Percentiles rank a stretch among this genome's conserved stretches.
phyloP scores from a whole-genome alignment of 805 yeast genomes.

The Ogataea pignaliae region DNA sequence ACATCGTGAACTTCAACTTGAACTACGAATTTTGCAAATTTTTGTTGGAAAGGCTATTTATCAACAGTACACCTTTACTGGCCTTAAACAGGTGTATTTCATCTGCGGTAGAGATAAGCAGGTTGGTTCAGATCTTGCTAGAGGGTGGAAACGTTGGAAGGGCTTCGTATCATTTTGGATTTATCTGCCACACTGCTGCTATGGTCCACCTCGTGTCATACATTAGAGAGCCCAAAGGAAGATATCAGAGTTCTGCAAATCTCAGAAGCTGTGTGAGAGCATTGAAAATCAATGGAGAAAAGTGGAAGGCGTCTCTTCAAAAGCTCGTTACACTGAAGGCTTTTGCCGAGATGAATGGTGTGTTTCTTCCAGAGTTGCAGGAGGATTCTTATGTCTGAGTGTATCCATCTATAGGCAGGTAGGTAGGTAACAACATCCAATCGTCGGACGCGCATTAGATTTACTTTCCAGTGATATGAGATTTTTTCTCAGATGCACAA shows the following conservation, averaged over 20 bases:
- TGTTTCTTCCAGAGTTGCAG: background rate
- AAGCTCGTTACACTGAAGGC: constrained; percentile 2
- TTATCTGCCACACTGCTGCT: constrained; percentile 10
- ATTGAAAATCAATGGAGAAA: constrained; percentile 3
- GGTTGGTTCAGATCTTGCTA: constrained; percentile 1
- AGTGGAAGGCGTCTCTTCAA: constrained; percentile 11
- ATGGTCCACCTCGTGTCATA: constrained; percentile 10
- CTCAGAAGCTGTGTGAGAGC: constrained; percentile 11
- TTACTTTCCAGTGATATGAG: too few relatives aligned
- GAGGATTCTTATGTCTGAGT: background rate
- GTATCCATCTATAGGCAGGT: too few relatives aligned
- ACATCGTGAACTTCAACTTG: constrained; percentile 20
- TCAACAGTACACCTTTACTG: constrained; percentile 8
- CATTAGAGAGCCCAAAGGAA: background rate
- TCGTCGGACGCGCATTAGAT: too few relatives aligned
- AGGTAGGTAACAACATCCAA: too few relatives aligned
- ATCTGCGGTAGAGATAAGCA: constrained; percentile 15
- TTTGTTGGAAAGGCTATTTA: constrained; percentile 20
- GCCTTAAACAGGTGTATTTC: constrained; percentile 16
- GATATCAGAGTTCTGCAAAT: background rate
- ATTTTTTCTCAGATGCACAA: too few relatives aligned
- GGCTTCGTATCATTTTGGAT: constrained; percentile 11
- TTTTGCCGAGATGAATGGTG: constrained; percentile 5
- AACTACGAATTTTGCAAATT: constrained; percentile 21
- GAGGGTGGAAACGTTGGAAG: background rate